phyloP scores from a whole-genome alignment of 176 grass and related monocot genomes.

The Avena atlantica region DNA sequence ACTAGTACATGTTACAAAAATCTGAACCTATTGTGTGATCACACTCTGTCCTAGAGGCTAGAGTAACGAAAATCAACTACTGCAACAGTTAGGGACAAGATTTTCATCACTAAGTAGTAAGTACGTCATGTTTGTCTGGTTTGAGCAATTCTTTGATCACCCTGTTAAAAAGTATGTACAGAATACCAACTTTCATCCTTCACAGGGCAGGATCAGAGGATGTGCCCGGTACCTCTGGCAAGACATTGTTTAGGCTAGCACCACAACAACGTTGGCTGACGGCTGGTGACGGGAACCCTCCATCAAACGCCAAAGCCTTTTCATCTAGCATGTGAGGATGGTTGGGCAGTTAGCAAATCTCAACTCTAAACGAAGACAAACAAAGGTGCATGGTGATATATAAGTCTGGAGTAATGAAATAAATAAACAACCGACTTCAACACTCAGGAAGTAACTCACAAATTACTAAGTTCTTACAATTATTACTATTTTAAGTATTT shows the following conservation, averaged over 20 bases:
- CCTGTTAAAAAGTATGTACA: not conserved
- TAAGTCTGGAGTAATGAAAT: not conserved
- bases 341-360: not conserved
- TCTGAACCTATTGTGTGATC: conserved; percentile 18
- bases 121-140: not conserved
- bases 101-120: not conserved
- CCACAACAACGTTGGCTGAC: not conserved
- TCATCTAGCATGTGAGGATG: conserved; percentile 18
- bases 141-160: not conserved
- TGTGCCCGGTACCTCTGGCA: not conserved
- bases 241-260: not conserved
- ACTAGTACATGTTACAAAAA: conserved; percentile 32
- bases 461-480: not conserved
- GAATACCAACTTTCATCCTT: not conserved
- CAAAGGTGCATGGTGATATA: not conserved
- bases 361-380: not conserved
- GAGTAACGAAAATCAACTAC: not conserved
- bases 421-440: not conserved
- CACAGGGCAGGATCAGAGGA: not conserved
- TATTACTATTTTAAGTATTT: not conserved
- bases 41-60: not conserved
- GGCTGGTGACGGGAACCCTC: not conserved
- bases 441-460: not conserved
- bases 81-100: not conserved
- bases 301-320: conserved; percentile 17